These are phyloP conservation scores for Kwoniella europaea DNA, from an alignment of 768 basidiomycete species.

Conservation along the genomic window DNA sequence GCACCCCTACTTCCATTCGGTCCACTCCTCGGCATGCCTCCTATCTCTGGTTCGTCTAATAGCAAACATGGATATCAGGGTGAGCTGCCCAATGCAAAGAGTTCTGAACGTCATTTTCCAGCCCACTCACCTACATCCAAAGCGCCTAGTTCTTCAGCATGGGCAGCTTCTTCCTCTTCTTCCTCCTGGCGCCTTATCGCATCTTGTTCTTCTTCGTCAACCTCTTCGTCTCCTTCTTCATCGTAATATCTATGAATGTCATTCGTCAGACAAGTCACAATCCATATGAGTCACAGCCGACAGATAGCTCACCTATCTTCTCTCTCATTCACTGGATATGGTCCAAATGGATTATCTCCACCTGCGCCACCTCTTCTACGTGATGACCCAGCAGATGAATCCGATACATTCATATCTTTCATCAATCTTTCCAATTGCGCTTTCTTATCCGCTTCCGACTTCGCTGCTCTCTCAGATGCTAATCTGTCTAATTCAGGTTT, in stretches of 20 bases:
- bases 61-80: background rate
- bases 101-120: too few species aligned
- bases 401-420: constrained; percentile 56
- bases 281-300: background rate
- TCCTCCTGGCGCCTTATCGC: constrained; percentile 43
- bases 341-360: constrained; percentile 57
- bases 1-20: constrained; percentile 12
- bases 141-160: constrained; percentile 39
- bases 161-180: constrained; percentile 45
- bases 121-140: constrained; percentile 44
- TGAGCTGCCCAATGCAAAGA: too few species aligned
- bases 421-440: constrained; percentile 55
- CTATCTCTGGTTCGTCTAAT: constrained; percentile 23
- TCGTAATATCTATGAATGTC: constrained; percentile 34
- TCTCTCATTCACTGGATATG: constrained; percentile 52
- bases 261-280: background rate
- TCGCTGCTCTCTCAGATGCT: constrained; percentile 53
- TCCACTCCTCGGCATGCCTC: constrained; percentile 14
- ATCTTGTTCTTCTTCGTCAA: constrained; percentile 49
- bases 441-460: constrained; percentile 56
- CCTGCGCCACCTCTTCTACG: constrained; percentile 14
- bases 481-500: constrained; percentile 83
- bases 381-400: background rate
- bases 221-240: constrained; percentile 38
- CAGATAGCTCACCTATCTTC: constrained; percentile 48